Percentiles rank a stretch among this genome's conserved stretches.
These are phyloP conservation scores for Zymoseptoria pseudotritici DNA, from an alignment of 2,329 filamentous ascomycete species.

Conservation along the genomic window DNA sequence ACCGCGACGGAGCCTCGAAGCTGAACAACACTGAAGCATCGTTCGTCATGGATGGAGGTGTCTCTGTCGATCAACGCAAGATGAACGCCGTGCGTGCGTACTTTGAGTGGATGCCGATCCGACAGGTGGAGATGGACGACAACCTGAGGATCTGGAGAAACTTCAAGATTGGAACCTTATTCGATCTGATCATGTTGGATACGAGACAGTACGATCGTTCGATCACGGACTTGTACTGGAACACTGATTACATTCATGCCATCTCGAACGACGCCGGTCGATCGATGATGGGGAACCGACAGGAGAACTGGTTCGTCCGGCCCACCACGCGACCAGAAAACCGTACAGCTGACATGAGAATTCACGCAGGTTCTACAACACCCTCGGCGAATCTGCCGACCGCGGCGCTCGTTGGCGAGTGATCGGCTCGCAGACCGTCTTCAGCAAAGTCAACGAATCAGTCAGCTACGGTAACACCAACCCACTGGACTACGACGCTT, in stretches of 20 bases:
- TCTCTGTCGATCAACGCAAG: slow-evolving; percentile 66
- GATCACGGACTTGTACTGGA: slow-evolving; percentile 48
- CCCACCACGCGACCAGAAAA: neutral
- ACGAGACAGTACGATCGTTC: slow-evolving; percentile 62
- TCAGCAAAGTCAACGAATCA: slow-evolving; percentile 50
- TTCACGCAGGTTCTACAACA: slow-evolving; percentile 48
- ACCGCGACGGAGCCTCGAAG: slow-evolving; percentile 52
- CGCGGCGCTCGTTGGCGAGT: slow-evolving; percentile 65
- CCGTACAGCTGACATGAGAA: neutral
- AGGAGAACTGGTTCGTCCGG: slow-evolving; percentile 56
- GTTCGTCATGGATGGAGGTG: slow-evolving; percentile 49
- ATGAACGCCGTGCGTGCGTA: slow-evolving; percentile 66
- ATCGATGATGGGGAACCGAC: slow-evolving; percentile 61
- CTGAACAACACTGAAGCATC: slow-evolving; percentile 61
- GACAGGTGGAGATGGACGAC: slow-evolving; percentile 61
- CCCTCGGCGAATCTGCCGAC: slow-evolving; percentile 37
- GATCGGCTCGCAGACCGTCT: slow-evolving; percentile 64
- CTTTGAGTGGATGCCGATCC: slow-evolving; percentile 52
- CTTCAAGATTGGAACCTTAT: slow-evolving; percentile 58
- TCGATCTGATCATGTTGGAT: slow-evolving; percentile 63
- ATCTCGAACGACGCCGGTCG: slow-evolving; percentile 62
- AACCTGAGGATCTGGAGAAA: slow-evolving; percentile 61
- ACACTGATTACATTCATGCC: slow-evolving; percentile 33
- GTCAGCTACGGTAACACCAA: slow-evolving; percentile 37
- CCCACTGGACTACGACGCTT: slow-evolving; percentile 49